phyloP scores from a whole-genome alignment of 768 basidiomycete genomes.

The Serendipita indica region DNA sequence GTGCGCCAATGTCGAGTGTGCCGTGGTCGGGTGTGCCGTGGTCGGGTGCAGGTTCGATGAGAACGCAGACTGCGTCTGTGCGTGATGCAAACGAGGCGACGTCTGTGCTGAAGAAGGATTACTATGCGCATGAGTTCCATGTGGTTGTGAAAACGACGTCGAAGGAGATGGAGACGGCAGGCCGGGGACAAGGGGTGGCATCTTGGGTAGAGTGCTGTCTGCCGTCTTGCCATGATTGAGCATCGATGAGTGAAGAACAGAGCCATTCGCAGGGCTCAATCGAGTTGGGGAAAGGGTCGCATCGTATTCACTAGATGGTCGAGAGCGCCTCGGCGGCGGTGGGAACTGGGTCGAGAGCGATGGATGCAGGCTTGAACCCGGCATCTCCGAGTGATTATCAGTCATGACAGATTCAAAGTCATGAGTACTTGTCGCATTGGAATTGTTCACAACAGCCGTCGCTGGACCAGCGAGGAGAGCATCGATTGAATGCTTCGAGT shows the following conservation, averaged over 20 bases:
- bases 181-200: slow-evolving; percentile 7
- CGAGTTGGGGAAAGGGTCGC: slow-evolving; percentile 1
- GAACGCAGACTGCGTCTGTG: no score
- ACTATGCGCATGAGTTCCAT: not conserved
- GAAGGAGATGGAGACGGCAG: not conserved
- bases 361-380: not conserved
- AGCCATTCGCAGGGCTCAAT: slow-evolving; percentile 1
- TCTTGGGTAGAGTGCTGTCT: not conserved
- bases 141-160: no score
- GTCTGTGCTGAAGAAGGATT: not conserved
- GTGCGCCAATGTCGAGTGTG: slow-evolving; percentile 43
- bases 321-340: slow-evolving; percentile 1
- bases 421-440: no score
- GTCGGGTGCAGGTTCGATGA: no score
- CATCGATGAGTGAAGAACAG: not conserved
- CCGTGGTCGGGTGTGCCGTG: not conserved
- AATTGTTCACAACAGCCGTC: not conserved
- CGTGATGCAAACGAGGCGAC: no score
- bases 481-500: slow-evolving; percentile 1
- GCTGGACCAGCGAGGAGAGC: not conserved
- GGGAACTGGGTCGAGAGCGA: not conserved
- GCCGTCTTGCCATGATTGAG: not conserved
- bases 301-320: not conserved
- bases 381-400: no score
- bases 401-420: no score